Percentiles rank a stretch among this genome's conserved stretches.
These are phyloP conservation scores for Dictyostelium capitatum DNA, from an alignment of 78 protist species.

Conservation along the genomic window DNA sequence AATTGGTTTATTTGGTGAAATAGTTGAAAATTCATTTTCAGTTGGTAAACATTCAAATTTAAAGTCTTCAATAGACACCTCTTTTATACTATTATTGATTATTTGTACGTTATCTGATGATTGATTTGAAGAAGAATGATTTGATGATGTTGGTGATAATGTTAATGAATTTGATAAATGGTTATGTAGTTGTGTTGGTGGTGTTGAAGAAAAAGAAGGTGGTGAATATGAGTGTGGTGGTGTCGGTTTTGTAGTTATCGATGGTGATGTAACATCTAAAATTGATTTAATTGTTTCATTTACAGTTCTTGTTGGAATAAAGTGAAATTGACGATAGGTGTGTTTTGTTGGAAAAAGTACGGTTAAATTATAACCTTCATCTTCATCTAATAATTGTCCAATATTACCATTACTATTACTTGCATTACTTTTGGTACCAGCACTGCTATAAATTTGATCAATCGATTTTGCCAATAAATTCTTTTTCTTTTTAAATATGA, in stretches of 20 bases:
- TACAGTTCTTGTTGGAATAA: conserved; percentile 67
- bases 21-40: not conserved
- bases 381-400: conserved; percentile 34
- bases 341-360: conserved; percentile 69
- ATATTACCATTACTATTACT: not conserved
- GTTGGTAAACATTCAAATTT: conserved; percentile 1
- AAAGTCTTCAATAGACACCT: not conserved
- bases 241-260: not conserved
- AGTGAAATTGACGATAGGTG: conserved; percentile 74
- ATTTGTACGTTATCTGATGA: not conserved
- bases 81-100: not conserved
- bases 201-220: not conserved
- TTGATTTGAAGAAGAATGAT: not conserved
- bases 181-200: not conserved
- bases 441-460: not conserved
- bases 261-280: conserved; percentile 21
- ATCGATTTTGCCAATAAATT: not conserved
- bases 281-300: conserved; percentile 65
- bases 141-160: not conserved
- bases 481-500: conserved; percentile 47
- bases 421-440: not conserved
- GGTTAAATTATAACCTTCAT: conserved; percentile 71
- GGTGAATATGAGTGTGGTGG: not conserved
- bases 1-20: not conserved
- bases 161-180: not conserved